Base-by-base conservation (phyloP, 441 rosid species). In the Mallotus japonicus region DNA sequence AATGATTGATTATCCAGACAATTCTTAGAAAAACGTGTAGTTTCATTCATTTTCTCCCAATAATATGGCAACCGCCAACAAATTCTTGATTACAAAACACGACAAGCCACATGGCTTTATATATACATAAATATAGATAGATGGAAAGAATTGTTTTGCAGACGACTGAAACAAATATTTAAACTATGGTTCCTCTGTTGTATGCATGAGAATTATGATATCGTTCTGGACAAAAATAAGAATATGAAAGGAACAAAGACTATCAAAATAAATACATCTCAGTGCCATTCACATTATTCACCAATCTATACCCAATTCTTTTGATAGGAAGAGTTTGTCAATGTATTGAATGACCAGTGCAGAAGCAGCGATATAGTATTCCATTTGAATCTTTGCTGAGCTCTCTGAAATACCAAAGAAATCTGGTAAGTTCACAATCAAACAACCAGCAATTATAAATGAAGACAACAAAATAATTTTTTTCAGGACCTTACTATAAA, bases 301-400 rank as follows among this genome's bases (percentile, higher is more conserved):
- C 99, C 99, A 90, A 86, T 95, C 97, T 69, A 84, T 34, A 67
- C 97, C 99, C 67, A 92, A 78, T 68, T 85, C 84, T 82, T 88
- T 89, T 22, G 93, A 83, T 57, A 60, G 83, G 79, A 87, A 95
- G 76, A 92, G 90, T 61, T 84, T 83, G 74, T 95, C 87, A 44
- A 95, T 79, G 78, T 89, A 89, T 15, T 76, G 65, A 74, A 91
- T 89, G 69, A 95, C 81, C 0, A 87, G 83, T 1, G 78, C 85
- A 1, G 91, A 87, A 46, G 97, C 78, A 57, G 81, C 76, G 6
- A 90, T 72, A 77, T 86, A 95, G 75, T 71, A 78, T 73, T 89
- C 89, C 98, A 95, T 85, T 60, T 88, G 80, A 82, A 83, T 78
- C 83, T 77, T 91, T 2, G 98, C 96, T 3, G 91, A 83, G 20